Conservation (phyloP, 495 filamentous ascomycete species). For the Trypethelium eluteriae region DNA sequence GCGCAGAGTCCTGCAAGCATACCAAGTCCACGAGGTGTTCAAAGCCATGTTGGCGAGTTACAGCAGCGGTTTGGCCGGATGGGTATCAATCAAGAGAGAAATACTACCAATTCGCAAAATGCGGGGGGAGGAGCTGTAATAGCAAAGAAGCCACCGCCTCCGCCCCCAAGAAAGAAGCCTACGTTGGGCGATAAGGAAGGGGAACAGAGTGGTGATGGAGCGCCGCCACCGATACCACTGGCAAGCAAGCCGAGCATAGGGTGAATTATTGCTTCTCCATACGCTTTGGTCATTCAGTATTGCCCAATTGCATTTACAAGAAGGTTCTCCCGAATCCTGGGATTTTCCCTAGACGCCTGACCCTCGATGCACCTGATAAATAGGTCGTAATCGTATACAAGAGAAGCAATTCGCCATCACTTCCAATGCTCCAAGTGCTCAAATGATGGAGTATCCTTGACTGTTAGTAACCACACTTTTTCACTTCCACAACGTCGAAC, state of each 20-base stretch:
- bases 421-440: background rate
- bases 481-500: background rate
- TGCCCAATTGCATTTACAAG: background rate
- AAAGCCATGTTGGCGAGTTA: conserved; percentile 52
- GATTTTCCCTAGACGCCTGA: background rate
- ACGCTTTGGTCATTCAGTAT: background rate
- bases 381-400: conserved; percentile 1
- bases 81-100: conserved; percentile 49
- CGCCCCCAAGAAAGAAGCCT: conserved; percentile 26
- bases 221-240: conserved; percentile 26
- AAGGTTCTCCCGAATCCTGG: background rate
- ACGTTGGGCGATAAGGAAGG: conserved; percentile 10
- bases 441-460: no score
- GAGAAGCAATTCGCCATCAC: conserved; percentile 1
- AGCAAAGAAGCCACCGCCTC: conserved; percentile 22
- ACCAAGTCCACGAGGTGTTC: conserved; percentile 17
- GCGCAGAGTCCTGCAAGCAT: conserved; percentile 14
- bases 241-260: conserved; percentile 20
- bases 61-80: conserved; percentile 60
- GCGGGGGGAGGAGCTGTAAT: conserved; percentile 17
- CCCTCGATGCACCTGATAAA: background rate
- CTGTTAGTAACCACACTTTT: background rate
- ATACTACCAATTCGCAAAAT: conserved; percentile 50
- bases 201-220: background rate
- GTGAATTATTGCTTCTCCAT: background rate